Evolutionary conservation across 805 yeast genomes (phyloP), one percentile per base, ranked within the genome.

Genomic region (Candida broadrunensis): DNA sequence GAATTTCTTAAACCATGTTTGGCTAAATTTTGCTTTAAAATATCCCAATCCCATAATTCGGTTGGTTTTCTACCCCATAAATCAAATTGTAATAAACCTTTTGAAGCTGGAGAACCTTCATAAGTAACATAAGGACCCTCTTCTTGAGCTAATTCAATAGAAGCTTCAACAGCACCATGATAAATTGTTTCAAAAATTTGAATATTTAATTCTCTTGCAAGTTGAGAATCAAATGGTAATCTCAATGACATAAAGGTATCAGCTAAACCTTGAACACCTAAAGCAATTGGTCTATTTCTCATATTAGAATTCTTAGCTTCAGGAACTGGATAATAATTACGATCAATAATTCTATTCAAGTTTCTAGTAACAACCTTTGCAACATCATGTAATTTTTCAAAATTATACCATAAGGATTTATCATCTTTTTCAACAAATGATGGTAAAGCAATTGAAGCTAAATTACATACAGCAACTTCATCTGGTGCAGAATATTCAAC

Each of bases 181-280:
- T 78, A 78, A 40, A 78, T 76, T 47, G 83, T 78, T 62, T 78
- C 83, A 52, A 78, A 78, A 45, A 78, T 77, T 60, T 77, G 81
- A 47, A 74, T 75, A 55, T 78, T 78, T 53, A 78, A 69, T 50
- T 73, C 74, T 50, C 71, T 68, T 16, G 83, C 82, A 51, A 73
- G 79, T 50, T 65, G 73, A 24, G 81, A 75, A 56, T 77, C 83
- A 52, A 78, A 78, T 33, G 82, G 80, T 47, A 77, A 54, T 59
- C 83, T 67, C 55, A 77, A 64, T 43, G 66, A 66, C 77, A 76
- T 73, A 54, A 78, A 78, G 4, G 79, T 61, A 54, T 78, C 83
- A 25, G 83, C 82, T 38, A 78, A 67, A 51, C 83, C 83, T 61
- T 78, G 83, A 37, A 78, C 83, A 60, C 83, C 83, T 43, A 78